These are phyloP conservation scores for Urtica urens DNA, from an alignment of 306 rosid species.

Conservation along the genomic window DNA sequence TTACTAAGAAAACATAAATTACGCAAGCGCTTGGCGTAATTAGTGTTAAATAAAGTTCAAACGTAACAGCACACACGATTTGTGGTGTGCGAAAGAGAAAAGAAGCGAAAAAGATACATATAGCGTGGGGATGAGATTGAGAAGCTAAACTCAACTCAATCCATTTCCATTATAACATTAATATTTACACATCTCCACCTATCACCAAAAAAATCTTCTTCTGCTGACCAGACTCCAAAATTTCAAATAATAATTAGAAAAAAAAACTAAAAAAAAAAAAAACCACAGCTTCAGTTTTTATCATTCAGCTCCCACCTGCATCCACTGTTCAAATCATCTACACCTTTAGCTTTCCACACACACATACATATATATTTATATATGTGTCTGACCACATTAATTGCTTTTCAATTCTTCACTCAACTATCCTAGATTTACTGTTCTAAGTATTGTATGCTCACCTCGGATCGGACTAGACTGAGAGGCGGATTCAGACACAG, in stretches of 20 bases:
- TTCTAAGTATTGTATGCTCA: conserved; percentile 18
- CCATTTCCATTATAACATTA: conserved; percentile 30
- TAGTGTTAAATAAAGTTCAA: too few relatives aligned
- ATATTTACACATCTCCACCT: conserved; percentile 43
- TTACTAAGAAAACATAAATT: too few relatives aligned
- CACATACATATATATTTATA: not conserved
- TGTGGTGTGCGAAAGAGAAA: too few relatives aligned
- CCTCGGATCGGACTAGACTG: conserved; percentile 57
- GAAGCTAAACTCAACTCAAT: conserved; percentile 56
- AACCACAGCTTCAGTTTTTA: conserved; percentile 11
- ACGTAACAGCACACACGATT: too few relatives aligned
- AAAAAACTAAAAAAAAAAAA: not conserved
- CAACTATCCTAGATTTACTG: too few relatives aligned
- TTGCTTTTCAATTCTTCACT: too few relatives aligned
- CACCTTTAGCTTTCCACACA: not conserved
- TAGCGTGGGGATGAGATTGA: too few relatives aligned
- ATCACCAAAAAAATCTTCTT: conserved; percentile 25
- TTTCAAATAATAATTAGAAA: not conserved
- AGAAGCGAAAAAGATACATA: too few relatives aligned
- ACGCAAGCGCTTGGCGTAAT: too few relatives aligned
- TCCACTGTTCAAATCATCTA: conserved; percentile 45
- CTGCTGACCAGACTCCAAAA: conserved; percentile 23
- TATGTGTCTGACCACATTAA: too few relatives aligned
- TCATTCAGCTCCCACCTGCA: conserved; percentile 63
- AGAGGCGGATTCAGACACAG: conserved; percentile 37